Conservation (phyloP, 345 rosid species). For the Eutrema yunnanense region DNA sequence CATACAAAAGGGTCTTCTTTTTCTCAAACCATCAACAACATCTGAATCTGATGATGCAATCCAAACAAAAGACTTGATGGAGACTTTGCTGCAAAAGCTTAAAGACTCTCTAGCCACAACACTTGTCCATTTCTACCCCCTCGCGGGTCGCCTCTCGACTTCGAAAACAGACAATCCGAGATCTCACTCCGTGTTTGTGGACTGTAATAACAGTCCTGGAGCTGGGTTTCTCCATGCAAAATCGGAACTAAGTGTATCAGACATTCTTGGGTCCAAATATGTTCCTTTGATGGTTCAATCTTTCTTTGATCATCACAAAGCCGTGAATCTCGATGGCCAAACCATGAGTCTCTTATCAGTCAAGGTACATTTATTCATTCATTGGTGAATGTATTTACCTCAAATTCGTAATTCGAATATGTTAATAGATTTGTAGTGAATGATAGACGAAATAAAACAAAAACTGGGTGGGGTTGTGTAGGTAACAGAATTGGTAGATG, state of each 20-base stretch:
- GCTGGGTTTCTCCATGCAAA: slow-evolving; percentile 58
- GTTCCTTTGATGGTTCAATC: slow-evolving; percentile 53
- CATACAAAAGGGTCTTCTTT: slow-evolving; percentile 68
- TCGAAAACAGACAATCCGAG: slow-evolving; percentile 21
- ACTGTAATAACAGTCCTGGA: slow-evolving; percentile 59
- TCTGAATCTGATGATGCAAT: background rate
- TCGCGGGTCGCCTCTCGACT: slow-evolving; percentile 55
- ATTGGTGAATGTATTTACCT: background rate
- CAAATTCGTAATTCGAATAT: background rate
- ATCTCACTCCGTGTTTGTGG: slow-evolving; percentile 42
- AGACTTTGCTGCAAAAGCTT: slow-evolving; percentile 34
- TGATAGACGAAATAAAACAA: too few species aligned
- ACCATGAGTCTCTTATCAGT: slow-evolving; percentile 42
- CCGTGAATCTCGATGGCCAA: slow-evolving; percentile 57
- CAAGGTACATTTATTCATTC: slow-evolving; percentile 28
- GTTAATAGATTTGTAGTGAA: too few species aligned
- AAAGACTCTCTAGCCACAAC: slow-evolving; percentile 47
- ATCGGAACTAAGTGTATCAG: slow-evolving; percentile 34
- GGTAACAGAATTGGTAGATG: slow-evolving; percentile 62
- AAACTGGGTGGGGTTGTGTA: slow-evolving; percentile 2
- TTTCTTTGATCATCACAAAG: slow-evolving; percentile 63
- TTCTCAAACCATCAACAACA: slow-evolving; percentile 36
- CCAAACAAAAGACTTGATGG: slow-evolving; percentile 30
- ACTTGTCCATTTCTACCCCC: slow-evolving; percentile 63
- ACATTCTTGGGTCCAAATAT: slow-evolving; percentile 45